A percentile compares a stretch with the other conserved stretches of the same genome.
phyloP scores from a whole-genome alignment of 305 asterid genomes.

The Rubia balearica region DNA sequence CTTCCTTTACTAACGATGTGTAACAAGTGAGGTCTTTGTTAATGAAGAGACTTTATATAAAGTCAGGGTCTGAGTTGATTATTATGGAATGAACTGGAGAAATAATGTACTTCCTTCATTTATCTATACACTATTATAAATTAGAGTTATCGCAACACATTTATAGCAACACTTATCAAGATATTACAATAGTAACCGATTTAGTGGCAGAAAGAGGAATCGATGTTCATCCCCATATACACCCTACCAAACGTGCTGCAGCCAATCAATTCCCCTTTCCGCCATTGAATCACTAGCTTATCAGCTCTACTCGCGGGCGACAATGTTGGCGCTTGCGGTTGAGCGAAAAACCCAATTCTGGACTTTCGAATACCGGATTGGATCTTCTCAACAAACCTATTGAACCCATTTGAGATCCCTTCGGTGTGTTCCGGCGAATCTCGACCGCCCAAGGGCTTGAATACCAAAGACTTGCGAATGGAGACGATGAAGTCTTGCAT shows the following conservation, averaged over 20 bases:
- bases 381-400: constrained; percentile 81
- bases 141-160: no score
- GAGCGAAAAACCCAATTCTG: constrained; percentile 66
- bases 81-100: no score
- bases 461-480: constrained; percentile 83
- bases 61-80: no score
- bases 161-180: no score
- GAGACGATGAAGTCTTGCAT: constrained; percentile 94
- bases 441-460: constrained; percentile 49
- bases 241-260: constrained; percentile 98
- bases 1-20: no score
- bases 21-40: no score
- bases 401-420: constrained; percentile 36
- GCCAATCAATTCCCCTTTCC: constrained; percentile 93
- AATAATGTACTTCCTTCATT: no score
- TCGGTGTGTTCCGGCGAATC: constrained; percentile 35
- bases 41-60: no score
- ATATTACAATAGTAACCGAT: no score
- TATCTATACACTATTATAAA: no score
- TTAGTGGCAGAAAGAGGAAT: no score
- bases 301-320: constrained; percentile 43
- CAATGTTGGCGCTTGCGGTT: constrained; percentile 60
- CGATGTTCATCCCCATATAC: constrained; percentile 95
- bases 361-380: constrained; percentile 84
- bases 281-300: constrained; percentile 60